Base-by-base conservation (phyloP, 2,329 filamentous ascomycete species). In the Helotiales sp. region DNA sequence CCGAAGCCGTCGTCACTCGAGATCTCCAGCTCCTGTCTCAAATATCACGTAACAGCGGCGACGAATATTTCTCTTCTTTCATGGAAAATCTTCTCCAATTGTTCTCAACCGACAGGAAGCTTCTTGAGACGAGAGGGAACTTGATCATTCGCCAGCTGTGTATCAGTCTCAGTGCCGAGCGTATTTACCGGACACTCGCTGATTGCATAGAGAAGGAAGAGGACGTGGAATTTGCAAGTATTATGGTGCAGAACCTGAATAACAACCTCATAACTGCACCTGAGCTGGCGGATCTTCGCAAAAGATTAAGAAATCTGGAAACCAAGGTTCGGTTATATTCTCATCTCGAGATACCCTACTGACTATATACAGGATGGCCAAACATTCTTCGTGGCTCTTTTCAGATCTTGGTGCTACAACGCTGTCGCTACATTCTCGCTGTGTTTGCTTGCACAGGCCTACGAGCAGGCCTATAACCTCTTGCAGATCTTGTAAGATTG, bases 221-320 rank as follows among this genome's bases (percentile, higher is more conserved):
- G 75, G 95, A 99, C 71, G 86, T 99, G 40, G 96, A 99, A 72
- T 99, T 99, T 74, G 93, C 95, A 15, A 97, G 93, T 71, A 98
- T 99, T 67, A 99, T 99, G 95, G 92, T 99, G 29, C 95, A 99
- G 73, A 98, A 98, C 69, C 81, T 99, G 52, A 99, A 99, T 77
- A 99, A 99, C 74, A 99, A 99, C 68, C 86, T 99, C 54, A 97
- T 99, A 64, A 99, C 96, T 1, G 95, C 96, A 0, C 95, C 96
- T 0, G 93, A 99, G 73, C 79, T 99, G 29, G 86, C 91, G 1
- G 96, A 98, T 66, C 80, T 99, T 62, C 86, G 95, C 46, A 97
- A 96, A 73, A 81, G 95, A 42, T 77, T 99, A 51, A 83, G 95
- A 31, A 99, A 96, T 67, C 79, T 97, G 1, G 95, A 99, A 72